Percentiles rank a stretch among this genome's conserved stretches.
These are phyloP conservation scores for Colletotrichum aenigma DNA, from an alignment of 2,329 filamentous ascomycete genomes.

Conservation along the genomic window DNA sequence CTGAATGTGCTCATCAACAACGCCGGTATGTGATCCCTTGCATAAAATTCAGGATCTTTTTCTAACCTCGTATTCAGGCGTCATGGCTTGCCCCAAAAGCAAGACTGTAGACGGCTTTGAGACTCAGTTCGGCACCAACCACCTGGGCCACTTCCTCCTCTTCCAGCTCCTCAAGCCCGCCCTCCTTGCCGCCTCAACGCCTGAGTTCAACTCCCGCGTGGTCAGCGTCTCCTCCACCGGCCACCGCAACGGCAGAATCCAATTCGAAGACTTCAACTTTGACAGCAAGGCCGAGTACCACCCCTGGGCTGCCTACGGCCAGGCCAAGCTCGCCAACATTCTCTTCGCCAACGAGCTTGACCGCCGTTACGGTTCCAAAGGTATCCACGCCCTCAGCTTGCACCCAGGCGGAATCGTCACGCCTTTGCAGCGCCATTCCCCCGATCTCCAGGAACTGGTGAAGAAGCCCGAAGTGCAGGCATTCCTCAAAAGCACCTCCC, in stretches of 20 bases:
- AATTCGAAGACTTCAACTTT: conserved; percentile 30
- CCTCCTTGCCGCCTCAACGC: conserved; percentile 14
- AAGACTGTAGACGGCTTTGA: conserved; percentile 28
- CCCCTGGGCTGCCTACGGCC: conserved; percentile 44
- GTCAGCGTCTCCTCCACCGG: conserved; percentile 47
- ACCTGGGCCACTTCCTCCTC: conserved; percentile 59
- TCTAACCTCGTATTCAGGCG: not conserved
- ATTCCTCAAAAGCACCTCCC: conserved; percentile 23
- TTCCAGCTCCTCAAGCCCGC: conserved; percentile 17
- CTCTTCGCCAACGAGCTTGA: conserved; percentile 56
- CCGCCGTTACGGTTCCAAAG: conserved; percentile 42
- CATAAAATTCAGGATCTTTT: no score
- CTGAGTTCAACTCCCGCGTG: conserved; percentile 42
- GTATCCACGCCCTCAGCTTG: conserved; percentile 24
- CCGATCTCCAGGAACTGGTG: not conserved
- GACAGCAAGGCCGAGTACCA: conserved; percentile 33
- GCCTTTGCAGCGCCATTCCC: not conserved
- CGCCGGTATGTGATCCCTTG: conserved; percentile 15
- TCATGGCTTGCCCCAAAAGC: conserved; percentile 15
- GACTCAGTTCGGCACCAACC: conserved; percentile 56
- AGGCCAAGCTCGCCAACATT: conserved; percentile 56
- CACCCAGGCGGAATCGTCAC: conserved; percentile 18
- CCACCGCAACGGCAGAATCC: conserved; percentile 39
- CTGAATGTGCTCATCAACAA: conserved; percentile 28
- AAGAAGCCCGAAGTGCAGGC: not conserved